Base-by-base conservation (phyloP, 108 stramenopile species). In the Asterionellopsis glacialis region DNA sequence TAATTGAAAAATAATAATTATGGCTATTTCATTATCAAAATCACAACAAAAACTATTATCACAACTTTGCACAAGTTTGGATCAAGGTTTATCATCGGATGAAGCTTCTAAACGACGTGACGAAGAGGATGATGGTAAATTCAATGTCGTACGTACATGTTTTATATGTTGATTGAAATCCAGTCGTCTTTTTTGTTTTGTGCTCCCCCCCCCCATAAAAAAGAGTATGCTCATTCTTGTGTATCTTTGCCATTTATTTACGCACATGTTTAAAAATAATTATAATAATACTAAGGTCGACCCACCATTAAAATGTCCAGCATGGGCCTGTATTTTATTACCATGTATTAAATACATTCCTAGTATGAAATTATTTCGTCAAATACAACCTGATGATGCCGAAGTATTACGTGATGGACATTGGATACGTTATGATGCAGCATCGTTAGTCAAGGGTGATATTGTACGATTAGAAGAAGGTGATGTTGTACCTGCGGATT, bases 341-440 rank as follows among this genome's bases (percentile, higher is more conserved):
- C 92, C 92, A 6, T 94, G 92, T 67, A 90, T 94, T 51, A 86
- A 86, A 28, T 72, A 77, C 55, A 63, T 88, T 43, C 83, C 83
- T 6, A 81, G 81, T 26, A 90, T 90, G 83, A 88, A 88, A 67
- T 68, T 76, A 53, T 90, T 87, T 60, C 69, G 72, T 18, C 40
- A 61, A 18, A 70, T 90, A 15, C 68, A 82, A 57, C 88, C 92
- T 11, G 89, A 89, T 24, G 92, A 94, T 65, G 92, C 92, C 19
- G 89, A 94, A 50, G 81, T 94, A 0, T 25, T 83, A 48, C 65
- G 88, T 50, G 83, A 88, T 63, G 71, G 73, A 0, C 65, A 64
- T 63, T 94, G 88, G 87, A 74, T 89, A 11, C 83, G 92, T 39
- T 94, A 94, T 61, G 92, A 94, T 70, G 77, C 80, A 1, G 67